phyloP scores from a whole-genome alignment of 441 rosid genomes.

The Monsonia emarginata region DNA sequence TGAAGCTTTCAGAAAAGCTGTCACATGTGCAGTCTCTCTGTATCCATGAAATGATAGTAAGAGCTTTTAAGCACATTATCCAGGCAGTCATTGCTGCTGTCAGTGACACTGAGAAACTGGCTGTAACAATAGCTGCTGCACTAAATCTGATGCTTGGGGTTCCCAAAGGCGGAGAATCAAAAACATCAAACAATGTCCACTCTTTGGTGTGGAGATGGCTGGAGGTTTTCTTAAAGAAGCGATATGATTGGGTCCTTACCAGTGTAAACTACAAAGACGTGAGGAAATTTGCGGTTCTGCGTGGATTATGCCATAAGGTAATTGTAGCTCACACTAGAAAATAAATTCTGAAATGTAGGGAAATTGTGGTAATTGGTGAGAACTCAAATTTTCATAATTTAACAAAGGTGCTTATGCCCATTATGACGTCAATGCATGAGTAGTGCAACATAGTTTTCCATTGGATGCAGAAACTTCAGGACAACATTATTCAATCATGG shows the following conservation, averaged over 20 bases:
- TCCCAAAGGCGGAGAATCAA: constrained; percentile 45
- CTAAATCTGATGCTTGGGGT: constrained; percentile 60
- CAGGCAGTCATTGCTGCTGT: constrained; percentile 66
- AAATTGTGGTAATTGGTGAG: too few relatives aligned
- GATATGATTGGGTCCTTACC: constrained; percentile 60
- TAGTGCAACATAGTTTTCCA: neutral
- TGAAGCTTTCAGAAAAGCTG: constrained; percentile 65
- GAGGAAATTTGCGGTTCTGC: constrained; percentile 59
- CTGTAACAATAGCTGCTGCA: constrained; percentile 54
- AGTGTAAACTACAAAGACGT: constrained; percentile 43
- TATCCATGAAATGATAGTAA: constrained; percentile 68
- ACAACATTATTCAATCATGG: neutral
- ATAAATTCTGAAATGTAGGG: neutral
- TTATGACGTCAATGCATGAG: neutral
- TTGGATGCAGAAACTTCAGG: neutral
- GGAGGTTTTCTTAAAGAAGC: constrained; percentile 51
- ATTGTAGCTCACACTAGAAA: neutral
- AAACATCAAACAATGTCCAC: constrained; percentile 13
- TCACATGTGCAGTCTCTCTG: constrained; percentile 79
- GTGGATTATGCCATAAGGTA: constrained; percentile 73
- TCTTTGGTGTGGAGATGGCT: constrained; percentile 46
- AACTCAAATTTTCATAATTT: neutral
- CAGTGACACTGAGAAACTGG: constrained; percentile 42
- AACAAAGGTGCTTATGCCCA: neutral
- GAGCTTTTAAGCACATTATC: constrained; percentile 68